Percentiles rank a stretch among this genome's conserved stretches.
Evolutionary conservation across 805 yeast species (phyloP).

Genomic region (Candida boidinii): DNA sequence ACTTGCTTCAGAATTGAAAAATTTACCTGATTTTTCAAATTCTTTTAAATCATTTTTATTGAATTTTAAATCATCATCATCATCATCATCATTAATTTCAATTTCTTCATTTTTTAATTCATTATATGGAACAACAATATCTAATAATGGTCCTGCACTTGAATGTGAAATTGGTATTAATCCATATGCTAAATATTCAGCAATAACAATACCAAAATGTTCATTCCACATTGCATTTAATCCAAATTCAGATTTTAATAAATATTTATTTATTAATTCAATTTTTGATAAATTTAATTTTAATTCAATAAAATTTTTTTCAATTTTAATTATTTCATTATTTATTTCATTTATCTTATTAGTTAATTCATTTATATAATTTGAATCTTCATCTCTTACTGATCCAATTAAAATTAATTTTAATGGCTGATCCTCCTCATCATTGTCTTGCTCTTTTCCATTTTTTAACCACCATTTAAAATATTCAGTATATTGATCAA

Average conservation of each 20-base stretch:
- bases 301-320: no score
- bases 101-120: conserved; percentile 11
- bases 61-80: no score
- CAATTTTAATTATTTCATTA: conserved; percentile 24
- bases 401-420: conserved; percentile 76
- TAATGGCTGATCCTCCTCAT: conserved; percentile 36
- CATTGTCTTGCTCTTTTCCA: no score
- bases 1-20: background rate
- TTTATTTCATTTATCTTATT: conserved; percentile 30
- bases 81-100: conserved; percentile 7
- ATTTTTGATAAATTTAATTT: background rate
- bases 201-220: conserved; percentile 96
- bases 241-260: conserved; percentile 60
- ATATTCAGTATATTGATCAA: conserved; percentile 55
- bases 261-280: conserved; percentile 52
- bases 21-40: conserved; percentile 3
- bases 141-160: conserved; percentile 89
- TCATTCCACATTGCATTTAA: conserved; percentile 99
- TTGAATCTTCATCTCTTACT: conserved; percentile 58
- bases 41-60: conserved; percentile 5
- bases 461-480: conserved; percentile 14
- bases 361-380: conserved; percentile 36
- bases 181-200: conserved; percentile 84
- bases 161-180: conserved; percentile 86
- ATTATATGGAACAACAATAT: conserved; percentile 64